These are phyloP conservation scores for Acanthamoeba royreba DNA, from an alignment of 208 protist species.

Conservation along the genomic window DNA sequence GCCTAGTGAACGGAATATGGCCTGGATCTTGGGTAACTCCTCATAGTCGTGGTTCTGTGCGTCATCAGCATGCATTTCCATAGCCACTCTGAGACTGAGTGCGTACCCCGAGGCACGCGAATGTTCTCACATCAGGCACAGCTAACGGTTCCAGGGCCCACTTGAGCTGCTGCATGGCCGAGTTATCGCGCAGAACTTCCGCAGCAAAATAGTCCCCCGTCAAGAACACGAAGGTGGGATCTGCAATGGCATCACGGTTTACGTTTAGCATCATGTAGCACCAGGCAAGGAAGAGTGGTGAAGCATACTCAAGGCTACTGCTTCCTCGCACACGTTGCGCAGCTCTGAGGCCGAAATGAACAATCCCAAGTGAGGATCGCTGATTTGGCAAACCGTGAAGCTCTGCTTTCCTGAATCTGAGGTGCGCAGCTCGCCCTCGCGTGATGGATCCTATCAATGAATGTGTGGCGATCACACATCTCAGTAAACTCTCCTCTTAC, in stretches of 20 bases:
- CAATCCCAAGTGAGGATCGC: neutral
- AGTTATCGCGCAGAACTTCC: neutral
- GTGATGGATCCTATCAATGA: too few species aligned
- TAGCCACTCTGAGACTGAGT: neutral
- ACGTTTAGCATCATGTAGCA: too few species aligned
- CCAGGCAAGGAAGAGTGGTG: too few species aligned
- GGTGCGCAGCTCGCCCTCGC: too few species aligned
- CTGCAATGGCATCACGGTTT: too few species aligned
- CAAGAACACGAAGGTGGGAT: conserved; percentile 5
- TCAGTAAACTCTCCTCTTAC: too few species aligned
- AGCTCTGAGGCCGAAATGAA: neutral
- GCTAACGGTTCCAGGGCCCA: conserved; percentile 5
- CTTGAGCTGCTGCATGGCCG: neutral
- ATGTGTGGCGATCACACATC: too few species aligned
- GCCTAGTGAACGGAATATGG: neutral
- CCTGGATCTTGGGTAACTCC: neutral
- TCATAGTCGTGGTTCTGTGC: conserved; percentile 32
- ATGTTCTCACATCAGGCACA: neutral
- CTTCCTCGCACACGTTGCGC: neutral
- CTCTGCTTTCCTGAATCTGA: too few species aligned
- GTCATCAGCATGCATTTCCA: too few species aligned
- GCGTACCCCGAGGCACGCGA: conserved; percentile 26
- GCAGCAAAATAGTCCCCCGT: neutral
- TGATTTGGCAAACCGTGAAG: neutral
- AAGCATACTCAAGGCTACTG: neutral